A percentile compares a stretch with the other conserved stretches of the same genome.
Evolutionary conservation across 1,139 yeast species (phyloP).

Genomic region (Blastobotrys proliferans): DNA sequence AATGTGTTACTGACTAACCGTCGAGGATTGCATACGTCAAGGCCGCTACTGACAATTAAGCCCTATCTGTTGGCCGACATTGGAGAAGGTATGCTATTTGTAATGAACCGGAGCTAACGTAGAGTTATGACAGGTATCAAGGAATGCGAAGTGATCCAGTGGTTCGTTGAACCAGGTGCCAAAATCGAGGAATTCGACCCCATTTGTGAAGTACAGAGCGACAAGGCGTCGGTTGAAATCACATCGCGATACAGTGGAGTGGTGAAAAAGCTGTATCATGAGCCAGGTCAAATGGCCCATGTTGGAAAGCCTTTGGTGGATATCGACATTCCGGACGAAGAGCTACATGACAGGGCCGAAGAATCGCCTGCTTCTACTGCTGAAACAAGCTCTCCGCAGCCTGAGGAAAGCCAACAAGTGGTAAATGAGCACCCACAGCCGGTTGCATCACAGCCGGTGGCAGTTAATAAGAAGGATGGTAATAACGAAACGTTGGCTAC

Average conservation of each 20-base stretch:
- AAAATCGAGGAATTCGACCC: slow-evolving; percentile 36
- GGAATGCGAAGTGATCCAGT: slow-evolving; percentile 38
- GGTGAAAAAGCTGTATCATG: slow-evolving; percentile 33
- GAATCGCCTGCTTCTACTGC: slow-evolving; percentile 7
- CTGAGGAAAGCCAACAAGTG: slow-evolving; percentile 2
- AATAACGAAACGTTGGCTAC: slow-evolving; percentile 29
- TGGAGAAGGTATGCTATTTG: slow-evolving; percentile 30
- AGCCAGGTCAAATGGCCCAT: slow-evolving; percentile 36
- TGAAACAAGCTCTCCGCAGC: neutral
- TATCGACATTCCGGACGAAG: slow-evolving; percentile 30
- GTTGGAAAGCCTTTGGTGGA: slow-evolving; percentile 36
- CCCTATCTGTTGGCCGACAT: slow-evolving; percentile 37
- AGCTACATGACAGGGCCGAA: too few species aligned
- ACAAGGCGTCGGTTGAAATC: slow-evolving; percentile 37
- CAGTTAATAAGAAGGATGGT: slow-evolving; percentile 4
- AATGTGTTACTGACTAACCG: too few species aligned
- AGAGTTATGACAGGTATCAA: slow-evolving; percentile 29
- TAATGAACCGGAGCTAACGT: neutral
- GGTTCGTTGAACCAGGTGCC: slow-evolving; percentile 38
- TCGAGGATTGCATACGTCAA: neutral
- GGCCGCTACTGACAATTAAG: slow-evolving; percentile 18
- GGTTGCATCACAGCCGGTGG: too few species aligned
- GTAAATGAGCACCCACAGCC: too few species aligned
- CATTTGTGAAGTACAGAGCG: slow-evolving; percentile 37
- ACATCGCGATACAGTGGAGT: slow-evolving; percentile 36